phyloP scores from a whole-genome alignment of 495 filamentous ascomycete genomes.

The Chaetomium tenue region DNA sequence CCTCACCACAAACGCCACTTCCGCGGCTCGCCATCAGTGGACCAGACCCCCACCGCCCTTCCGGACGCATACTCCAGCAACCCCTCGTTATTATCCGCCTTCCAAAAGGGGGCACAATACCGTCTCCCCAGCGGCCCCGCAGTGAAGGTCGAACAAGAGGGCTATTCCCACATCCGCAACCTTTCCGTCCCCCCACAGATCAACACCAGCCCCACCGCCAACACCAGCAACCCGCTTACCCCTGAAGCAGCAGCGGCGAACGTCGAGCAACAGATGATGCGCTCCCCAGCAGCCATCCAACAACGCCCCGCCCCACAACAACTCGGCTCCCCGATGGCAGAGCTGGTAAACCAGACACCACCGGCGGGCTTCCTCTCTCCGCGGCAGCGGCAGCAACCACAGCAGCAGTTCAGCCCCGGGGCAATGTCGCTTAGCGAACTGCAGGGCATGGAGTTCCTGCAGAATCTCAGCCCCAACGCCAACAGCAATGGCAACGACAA shows the following conservation, averaged over 20 bases:
- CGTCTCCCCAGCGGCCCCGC: slow-evolving; percentile 25
- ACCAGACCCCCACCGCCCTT: slow-evolving; percentile 15
- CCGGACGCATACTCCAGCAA: slow-evolving; percentile 32
- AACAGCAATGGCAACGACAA: background rate
- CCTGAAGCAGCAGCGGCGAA: slow-evolving; percentile 33
- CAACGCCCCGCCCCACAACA: slow-evolving; percentile 5
- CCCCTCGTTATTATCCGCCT: slow-evolving; percentile 23
- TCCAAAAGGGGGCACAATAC: slow-evolving; percentile 30
- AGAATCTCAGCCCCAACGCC: slow-evolving; percentile 26
- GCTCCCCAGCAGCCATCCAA: slow-evolving; percentile 11
- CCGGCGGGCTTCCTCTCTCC: slow-evolving; percentile 14
- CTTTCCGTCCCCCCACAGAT: slow-evolving; percentile 37
- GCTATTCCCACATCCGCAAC: slow-evolving; percentile 40
- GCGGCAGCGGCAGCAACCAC: slow-evolving; percentile 20
- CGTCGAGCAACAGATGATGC: slow-evolving; percentile 9
- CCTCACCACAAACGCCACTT: slow-evolving; percentile 21
- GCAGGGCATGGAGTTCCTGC: slow-evolving; percentile 50
- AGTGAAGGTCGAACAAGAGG: slow-evolving; percentile 42
- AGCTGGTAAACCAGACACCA: slow-evolving; percentile 29
- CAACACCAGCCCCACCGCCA: slow-evolving; percentile 34
- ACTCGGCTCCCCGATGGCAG: slow-evolving; percentile 30
- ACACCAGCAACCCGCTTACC: slow-evolving; percentile 28
- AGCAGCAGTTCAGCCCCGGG: slow-evolving; percentile 23
- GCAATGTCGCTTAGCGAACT: slow-evolving; percentile 40
- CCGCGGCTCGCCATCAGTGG: slow-evolving; percentile 22